Conservation (phyloP, 805 yeast genomes). For the Metschnikowia gelsemii region DNA sequence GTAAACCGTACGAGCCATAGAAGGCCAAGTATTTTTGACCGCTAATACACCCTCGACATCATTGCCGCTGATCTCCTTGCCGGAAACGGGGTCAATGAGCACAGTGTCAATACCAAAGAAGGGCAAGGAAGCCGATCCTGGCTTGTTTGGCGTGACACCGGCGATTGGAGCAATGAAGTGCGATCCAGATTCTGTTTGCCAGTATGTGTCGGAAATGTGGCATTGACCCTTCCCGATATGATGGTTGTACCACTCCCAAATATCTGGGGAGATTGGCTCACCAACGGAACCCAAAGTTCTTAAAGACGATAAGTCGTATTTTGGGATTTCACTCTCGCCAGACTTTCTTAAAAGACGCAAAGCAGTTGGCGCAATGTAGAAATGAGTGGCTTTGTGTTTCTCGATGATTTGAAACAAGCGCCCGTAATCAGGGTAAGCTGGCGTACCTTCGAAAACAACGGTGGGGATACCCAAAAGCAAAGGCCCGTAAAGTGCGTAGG, state of each 20-base stretch:
- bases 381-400: constrained; percentile 69
- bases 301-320: constrained; percentile 60
- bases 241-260: constrained; percentile 84
- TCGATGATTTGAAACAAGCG: constrained; percentile 80
- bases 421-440: constrained; percentile 77
- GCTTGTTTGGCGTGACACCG: constrained; percentile 73
- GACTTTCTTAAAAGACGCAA: constrained; percentile 72
- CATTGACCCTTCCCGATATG: constrained; percentile 67
- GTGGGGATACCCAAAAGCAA: constrained; percentile 73
- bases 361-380: constrained; percentile 85
- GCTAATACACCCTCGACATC: constrained; percentile 82
- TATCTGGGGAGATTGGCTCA: constrained; percentile 82
- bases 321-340: constrained; percentile 61
- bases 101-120: constrained; percentile 78
- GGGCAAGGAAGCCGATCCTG: constrained; percentile 84
- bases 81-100: constrained; percentile 72
- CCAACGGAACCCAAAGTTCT: constrained; percentile 81
- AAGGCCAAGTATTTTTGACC: constrained; percentile 75
- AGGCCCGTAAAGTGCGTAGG: constrained; percentile 82
- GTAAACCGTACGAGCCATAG: constrained; percentile 82
- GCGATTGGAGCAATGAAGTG: constrained; percentile 78
- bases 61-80: constrained; percentile 64
- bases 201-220: constrained; percentile 78
- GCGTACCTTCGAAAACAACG: constrained; percentile 82
- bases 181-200: constrained; percentile 89